phyloP scores from a whole-genome alignment of 208 protist species.

The Spongospora subterranea region DNA sequence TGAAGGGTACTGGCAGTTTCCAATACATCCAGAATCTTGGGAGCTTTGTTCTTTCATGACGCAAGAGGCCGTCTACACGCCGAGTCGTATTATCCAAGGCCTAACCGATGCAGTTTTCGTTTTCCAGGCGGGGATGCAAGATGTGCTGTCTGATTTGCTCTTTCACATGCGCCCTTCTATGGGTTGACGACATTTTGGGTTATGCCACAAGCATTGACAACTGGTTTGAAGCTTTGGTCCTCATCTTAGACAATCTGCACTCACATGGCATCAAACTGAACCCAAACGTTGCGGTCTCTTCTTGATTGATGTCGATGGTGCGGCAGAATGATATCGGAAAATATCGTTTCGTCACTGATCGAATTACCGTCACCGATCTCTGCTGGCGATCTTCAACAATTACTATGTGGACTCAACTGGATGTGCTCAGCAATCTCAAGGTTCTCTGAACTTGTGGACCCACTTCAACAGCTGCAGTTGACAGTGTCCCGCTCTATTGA shows the following conservation, averaged over 20 bases:
- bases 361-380: background rate
- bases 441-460: too few relatives aligned
- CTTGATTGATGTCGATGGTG: background rate
- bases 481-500: too few relatives aligned
- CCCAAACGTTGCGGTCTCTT: slow-evolving; percentile 5
- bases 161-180: background rate
- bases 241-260: background rate
- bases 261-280: slow-evolving; percentile 14
- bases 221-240: background rate
- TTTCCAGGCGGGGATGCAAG: slow-evolving; percentile 51
- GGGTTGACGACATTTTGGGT: slow-evolving; percentile 15
- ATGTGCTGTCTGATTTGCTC: background rate
- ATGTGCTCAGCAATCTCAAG: too few relatives aligned
- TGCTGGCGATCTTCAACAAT: slow-evolving; percentile 23
- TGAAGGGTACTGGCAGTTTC: background rate
- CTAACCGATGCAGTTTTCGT: background rate
- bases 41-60: slow-evolving; percentile 42
- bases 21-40: slow-evolving; percentile 1
- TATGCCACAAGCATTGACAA: background rate
- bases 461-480: too few relatives aligned
- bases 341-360: background rate
- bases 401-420: slow-evolving; percentile 25
- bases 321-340: background rate
- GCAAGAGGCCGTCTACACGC: background rate
- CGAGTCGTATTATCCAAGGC: background rate